Conservation (phyloP, 345 rosid genomes). For the Eucalyptus marginata region DNA sequence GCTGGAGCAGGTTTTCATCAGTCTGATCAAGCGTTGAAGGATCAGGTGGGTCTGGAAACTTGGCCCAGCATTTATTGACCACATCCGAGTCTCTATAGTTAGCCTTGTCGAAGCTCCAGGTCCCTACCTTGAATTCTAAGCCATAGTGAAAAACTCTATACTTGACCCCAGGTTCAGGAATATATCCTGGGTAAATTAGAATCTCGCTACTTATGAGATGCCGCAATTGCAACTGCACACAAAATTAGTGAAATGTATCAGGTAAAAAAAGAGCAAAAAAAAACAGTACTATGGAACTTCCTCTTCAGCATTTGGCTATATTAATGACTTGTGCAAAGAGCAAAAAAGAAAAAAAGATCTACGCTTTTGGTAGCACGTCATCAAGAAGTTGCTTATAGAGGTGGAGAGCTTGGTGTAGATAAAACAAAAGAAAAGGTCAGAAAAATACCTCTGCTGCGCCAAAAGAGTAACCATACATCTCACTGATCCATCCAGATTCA, state of each 20-base stretch:
- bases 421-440: neutral
- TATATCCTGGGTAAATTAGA: constrained; percentile 80
- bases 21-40: constrained; percentile 42
- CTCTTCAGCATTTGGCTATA: neutral
- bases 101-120: constrained; percentile 98
- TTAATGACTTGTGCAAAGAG: neutral
- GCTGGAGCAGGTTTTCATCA: constrained; percentile 27
- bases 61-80: constrained; percentile 79
- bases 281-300: neutral
- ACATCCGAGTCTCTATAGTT: constrained; percentile 74
- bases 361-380: neutral
- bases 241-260: neutral
- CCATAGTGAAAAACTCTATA: constrained; percentile 96
- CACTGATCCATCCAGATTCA: constrained; percentile 96
- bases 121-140: constrained; percentile 74
- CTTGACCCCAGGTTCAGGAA: constrained; percentile 67
- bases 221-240: constrained; percentile 67
- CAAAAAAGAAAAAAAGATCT: neutral
- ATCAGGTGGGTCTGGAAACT: constrained; percentile 84
- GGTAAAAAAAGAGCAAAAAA: neutral
- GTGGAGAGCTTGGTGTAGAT: neutral
- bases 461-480: constrained; percentile 98
- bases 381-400: neutral
- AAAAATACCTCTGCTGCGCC: constrained; percentile 95
- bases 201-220: constrained; percentile 66